Evolutionary conservation across 176 grass and related monocot species (phyloP).

Genomic region (Carex parvula): DNA sequence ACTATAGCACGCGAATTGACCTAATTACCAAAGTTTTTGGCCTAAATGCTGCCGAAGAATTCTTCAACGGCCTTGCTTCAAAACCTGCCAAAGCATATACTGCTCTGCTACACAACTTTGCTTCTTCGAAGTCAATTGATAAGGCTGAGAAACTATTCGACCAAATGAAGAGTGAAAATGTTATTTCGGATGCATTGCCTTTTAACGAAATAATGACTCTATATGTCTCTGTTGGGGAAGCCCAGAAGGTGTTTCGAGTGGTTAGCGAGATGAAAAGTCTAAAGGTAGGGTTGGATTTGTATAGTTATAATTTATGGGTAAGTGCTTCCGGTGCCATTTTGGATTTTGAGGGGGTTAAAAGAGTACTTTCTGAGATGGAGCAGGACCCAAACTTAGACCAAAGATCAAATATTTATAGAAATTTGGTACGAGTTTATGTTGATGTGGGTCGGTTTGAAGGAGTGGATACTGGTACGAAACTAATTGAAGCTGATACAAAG

Average conservation of each 20-base stretch:
- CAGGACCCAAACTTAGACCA: conserved; percentile 51
- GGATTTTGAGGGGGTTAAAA: conserved; percentile 47
- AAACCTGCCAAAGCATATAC: conserved; percentile 69
- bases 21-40: conserved; percentile 86
- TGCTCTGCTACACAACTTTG: conserved; percentile 76
- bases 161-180: conserved; percentile 54
- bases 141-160: conserved; percentile 61
- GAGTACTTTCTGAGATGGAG: conserved; percentile 65
- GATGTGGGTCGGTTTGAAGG: conserved; percentile 44
- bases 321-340: conserved; percentile 52
- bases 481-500: conserved; percentile 52
- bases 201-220: conserved; percentile 90
- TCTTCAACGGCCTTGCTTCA: conserved; percentile 61
- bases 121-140: conserved; percentile 60
- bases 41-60: conserved; percentile 61
- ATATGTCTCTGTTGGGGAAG: conserved; percentile 67
- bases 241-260: conserved; percentile 44
- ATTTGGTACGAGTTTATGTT: conserved; percentile 43
- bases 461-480: conserved; percentile 29
- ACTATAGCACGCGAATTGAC: conserved; percentile 59
- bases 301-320: conserved; percentile 76
- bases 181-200: conserved; percentile 38
- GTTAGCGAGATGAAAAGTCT: conserved; percentile 49
- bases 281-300: conserved; percentile 56
- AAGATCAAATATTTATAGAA: conserved; percentile 56